phyloP scores from a whole-genome alignment of 768 basidiomycete genomes.

The Tricholoma furcatifolium region DNA sequence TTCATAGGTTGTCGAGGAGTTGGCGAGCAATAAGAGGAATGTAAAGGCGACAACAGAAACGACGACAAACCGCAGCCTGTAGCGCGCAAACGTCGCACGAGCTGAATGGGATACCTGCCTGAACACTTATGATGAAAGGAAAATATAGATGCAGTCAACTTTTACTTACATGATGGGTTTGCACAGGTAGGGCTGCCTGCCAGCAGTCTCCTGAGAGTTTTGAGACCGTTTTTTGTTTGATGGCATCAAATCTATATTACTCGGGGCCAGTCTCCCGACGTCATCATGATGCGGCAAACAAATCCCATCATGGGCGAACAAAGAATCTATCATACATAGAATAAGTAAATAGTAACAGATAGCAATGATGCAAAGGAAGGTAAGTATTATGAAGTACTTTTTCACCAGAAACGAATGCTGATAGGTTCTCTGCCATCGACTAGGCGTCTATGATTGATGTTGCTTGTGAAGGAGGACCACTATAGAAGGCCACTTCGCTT shows the following conservation, averaged over 20 bases:
- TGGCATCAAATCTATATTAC: no score
- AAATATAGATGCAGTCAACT: no score
- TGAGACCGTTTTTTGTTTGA: no score
- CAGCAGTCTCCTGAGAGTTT: no score
- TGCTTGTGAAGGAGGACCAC: conserved; percentile 40
- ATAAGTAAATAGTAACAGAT: no score
- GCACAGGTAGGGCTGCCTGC: no score
- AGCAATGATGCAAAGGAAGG: no score
- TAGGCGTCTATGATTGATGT: conserved; percentile 33
- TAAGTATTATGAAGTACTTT: neutral
- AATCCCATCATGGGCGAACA: no score
- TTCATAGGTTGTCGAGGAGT: conserved; percentile 1
- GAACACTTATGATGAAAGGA: neutral
- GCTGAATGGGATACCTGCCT: conserved; percentile 10
- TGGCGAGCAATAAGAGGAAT: conserved; percentile 12
- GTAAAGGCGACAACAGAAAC: conserved; percentile 12
- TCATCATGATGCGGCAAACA: no score
- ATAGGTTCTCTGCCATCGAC: conserved; percentile 29
- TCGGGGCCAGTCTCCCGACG: no score
- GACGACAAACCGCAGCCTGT: conserved; percentile 17
- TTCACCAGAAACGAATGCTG: conserved; percentile 30
- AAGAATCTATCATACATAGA: no score
- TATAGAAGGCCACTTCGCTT: conserved; percentile 4
- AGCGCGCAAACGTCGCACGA: conserved; percentile 9
- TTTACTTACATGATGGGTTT: conserved; percentile 4